phyloP scores from a whole-genome alignment of 768 basidiomycete genomes.

The Suillus occidentalis region DNA sequence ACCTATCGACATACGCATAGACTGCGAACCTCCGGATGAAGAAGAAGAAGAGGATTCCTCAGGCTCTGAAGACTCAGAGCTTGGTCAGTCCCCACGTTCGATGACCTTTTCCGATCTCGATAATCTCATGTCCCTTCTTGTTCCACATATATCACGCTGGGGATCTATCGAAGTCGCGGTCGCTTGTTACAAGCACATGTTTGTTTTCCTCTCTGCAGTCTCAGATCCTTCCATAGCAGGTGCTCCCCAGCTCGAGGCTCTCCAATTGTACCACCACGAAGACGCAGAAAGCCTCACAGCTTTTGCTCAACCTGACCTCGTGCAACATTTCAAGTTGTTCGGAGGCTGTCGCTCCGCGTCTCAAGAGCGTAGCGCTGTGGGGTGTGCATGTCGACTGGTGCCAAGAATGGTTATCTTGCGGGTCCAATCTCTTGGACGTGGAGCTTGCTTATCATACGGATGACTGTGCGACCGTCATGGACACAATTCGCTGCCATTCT shows the following conservation, averaged over 20 bases:
- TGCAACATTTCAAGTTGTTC: constrained; percentile 48
- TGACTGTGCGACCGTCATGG: constrained; percentile 64
- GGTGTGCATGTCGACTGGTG: constrained; percentile 74
- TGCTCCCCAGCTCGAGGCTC: constrained; percentile 53
- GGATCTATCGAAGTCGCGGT: constrained; percentile 47
- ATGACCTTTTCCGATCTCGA: constrained; percentile 22
- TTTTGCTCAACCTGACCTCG: constrained; percentile 27
- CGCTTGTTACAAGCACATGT: constrained; percentile 47
- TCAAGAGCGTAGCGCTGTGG: constrained; percentile 54
- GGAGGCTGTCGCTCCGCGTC: constrained; percentile 51
- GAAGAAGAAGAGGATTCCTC: constrained; percentile 21
- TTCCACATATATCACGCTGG: constrained; percentile 58
- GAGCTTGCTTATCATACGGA: constrained; percentile 62
- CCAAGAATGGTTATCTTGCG: constrained; percentile 32
- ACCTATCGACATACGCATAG: constrained; percentile 55
- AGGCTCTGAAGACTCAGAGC: constrained; percentile 27
- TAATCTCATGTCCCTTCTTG: constrained; percentile 37
- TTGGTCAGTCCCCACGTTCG: constrained; percentile 20
- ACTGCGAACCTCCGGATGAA: constrained; percentile 37
- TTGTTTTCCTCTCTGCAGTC: constrained; percentile 42
- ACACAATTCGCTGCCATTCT: constrained; percentile 53
- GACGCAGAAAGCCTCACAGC: constrained; percentile 36
- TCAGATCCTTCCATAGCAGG: constrained; percentile 36
- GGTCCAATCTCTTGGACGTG: constrained; percentile 43
- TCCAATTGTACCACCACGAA: constrained; percentile 59